Evolutionary conservation across 2,329 filamentous ascomycete species (phyloP).

Genomic region (Ophiostoma australiae): DNA sequence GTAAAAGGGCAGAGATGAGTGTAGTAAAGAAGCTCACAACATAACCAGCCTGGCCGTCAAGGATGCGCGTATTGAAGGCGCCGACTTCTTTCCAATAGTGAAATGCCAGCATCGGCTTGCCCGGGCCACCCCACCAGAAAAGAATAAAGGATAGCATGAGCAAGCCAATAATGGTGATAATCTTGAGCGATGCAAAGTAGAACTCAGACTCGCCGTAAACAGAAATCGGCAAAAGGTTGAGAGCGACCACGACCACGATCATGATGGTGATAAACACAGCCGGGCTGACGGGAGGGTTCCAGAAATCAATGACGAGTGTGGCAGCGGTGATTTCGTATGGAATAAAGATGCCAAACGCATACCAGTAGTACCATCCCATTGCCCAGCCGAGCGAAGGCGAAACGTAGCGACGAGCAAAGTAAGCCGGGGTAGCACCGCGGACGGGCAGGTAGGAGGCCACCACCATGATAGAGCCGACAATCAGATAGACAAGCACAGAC

Average conservation of each 20-base stretch:
- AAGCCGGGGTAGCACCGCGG: slow-evolving; percentile 5
- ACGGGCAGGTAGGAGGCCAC: slow-evolving; percentile 3
- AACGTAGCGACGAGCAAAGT: slow-evolving; percentile 11
- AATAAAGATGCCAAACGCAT: slow-evolving; percentile 9
- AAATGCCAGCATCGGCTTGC: slow-evolving; percentile 46
- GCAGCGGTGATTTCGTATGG: slow-evolving; percentile 8
- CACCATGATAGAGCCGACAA: not conserved
- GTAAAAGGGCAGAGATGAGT: not conserved
- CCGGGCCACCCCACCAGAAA: slow-evolving; percentile 51
- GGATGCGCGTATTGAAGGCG: not conserved
- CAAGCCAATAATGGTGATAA: slow-evolving; percentile 54
- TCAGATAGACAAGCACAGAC: not conserved
- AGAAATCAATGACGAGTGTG: not conserved
- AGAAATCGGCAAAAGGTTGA: not conserved
- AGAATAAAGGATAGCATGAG: slow-evolving; percentile 52
- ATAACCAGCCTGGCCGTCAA: not conserved
- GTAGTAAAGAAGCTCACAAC: not conserved
- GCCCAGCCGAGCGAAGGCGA: slow-evolving; percentile 10
- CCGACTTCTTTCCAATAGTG: slow-evolving; percentile 39
- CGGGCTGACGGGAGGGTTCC: not conserved
- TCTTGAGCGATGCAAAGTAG: slow-evolving; percentile 56
- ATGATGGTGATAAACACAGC: not conserved
- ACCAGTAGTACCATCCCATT: slow-evolving; percentile 11
- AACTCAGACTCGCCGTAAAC: slow-evolving; percentile 58
- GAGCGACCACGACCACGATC: not conserved